phyloP scores from a whole-genome alignment of 805 yeast species.

The Metschnikowia shivogae region DNA sequence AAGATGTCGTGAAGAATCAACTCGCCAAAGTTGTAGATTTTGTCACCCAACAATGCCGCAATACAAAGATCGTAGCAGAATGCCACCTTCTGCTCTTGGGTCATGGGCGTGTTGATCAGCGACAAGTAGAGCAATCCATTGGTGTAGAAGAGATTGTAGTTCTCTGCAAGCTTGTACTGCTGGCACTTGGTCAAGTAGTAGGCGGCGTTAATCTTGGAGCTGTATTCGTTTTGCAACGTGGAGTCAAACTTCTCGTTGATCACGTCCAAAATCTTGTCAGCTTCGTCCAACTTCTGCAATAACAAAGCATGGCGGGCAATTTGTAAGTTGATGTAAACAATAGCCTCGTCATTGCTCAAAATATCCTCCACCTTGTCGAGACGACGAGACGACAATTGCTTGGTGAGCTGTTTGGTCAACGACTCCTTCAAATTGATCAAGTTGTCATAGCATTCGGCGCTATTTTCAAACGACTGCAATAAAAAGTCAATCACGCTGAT shows the following conservation, averaged over 20 bases:
- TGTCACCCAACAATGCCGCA: slow-evolving; percentile 87
- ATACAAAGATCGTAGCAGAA: slow-evolving; percentile 67
- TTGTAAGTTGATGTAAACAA: slow-evolving; percentile 49
- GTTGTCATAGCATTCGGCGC: slow-evolving; percentile 32
- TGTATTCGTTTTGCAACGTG: slow-evolving; percentile 28
- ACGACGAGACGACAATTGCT: slow-evolving; percentile 25
- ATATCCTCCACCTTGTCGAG: slow-evolving; percentile 25
- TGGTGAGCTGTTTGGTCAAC: slow-evolving; percentile 24
- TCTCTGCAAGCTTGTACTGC: slow-evolving; percentile 66
- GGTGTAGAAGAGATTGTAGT: slow-evolving; percentile 77
- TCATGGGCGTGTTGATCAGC: slow-evolving; percentile 49
- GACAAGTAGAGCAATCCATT: slow-evolving; percentile 80
- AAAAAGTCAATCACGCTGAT: slow-evolving; percentile 75
- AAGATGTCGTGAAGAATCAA: slow-evolving; percentile 85
- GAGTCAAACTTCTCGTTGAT: slow-evolving; percentile 55
- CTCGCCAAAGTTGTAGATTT: slow-evolving; percentile 94
- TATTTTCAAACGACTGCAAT: slow-evolving; percentile 42
- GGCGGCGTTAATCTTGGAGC: slow-evolving; percentile 69
- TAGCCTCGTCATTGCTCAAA: slow-evolving; percentile 53
- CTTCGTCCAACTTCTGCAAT: slow-evolving; percentile 48
- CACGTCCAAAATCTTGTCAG: slow-evolving; percentile 64
- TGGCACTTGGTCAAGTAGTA: slow-evolving; percentile 78
- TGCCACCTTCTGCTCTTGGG: slow-evolving; percentile 42
- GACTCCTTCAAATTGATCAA: slow-evolving; percentile 30
- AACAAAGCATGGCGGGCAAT: slow-evolving; percentile 67